Percentiles rank a stretch among this genome's conserved stretches.
phyloP scores from a whole-genome alignment of 371 early-diverging fungal genomes.

The Mortierella sp. region DNA sequence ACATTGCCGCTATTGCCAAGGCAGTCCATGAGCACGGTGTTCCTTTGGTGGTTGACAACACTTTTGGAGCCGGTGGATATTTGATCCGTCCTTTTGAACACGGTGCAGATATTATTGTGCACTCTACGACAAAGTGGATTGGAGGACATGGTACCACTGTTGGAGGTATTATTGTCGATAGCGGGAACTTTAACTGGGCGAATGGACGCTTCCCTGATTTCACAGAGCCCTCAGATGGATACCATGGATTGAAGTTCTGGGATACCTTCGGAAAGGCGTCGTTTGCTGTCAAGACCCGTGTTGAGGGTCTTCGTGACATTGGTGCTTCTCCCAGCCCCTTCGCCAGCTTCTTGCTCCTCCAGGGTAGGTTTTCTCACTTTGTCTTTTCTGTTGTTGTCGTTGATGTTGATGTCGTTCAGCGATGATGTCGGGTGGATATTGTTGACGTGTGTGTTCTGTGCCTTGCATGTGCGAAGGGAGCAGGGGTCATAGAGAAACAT shows the following conservation, averaged over 20 bases:
- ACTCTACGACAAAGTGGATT: conserved; percentile 94
- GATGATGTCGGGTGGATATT: background rate
- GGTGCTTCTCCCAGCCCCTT: conserved; percentile 91
- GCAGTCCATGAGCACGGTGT: conserved; percentile 87
- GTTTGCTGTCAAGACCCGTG: conserved; percentile 81
- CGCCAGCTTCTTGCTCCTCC: conserved; percentile 86
- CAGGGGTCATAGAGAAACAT: too few species aligned
- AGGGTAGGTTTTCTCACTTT: conserved; percentile 63
- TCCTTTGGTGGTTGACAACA: conserved; percentile 89
- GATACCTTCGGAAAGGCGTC: conserved; percentile 85
- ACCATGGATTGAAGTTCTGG: conserved; percentile 91
- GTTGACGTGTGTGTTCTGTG: background rate
- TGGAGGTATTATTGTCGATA: conserved; percentile 90
- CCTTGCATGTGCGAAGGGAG: background rate
- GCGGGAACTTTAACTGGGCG: conserved; percentile 90
- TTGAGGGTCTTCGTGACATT: conserved; percentile 87
- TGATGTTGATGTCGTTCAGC: background rate
- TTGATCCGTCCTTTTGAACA: conserved; percentile 86
- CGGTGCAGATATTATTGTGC: conserved; percentile 94
- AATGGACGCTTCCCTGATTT: conserved; percentile 91
- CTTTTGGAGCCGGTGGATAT: conserved; percentile 95
- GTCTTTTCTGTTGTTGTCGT: background rate
- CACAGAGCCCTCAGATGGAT: conserved; percentile 87
- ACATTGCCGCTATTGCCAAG: conserved; percentile 83
- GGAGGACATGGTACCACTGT: conserved; percentile 89